Conservation (phyloP, 768 basidiomycete genomes). For the Russula griseocarnosa region DNA sequence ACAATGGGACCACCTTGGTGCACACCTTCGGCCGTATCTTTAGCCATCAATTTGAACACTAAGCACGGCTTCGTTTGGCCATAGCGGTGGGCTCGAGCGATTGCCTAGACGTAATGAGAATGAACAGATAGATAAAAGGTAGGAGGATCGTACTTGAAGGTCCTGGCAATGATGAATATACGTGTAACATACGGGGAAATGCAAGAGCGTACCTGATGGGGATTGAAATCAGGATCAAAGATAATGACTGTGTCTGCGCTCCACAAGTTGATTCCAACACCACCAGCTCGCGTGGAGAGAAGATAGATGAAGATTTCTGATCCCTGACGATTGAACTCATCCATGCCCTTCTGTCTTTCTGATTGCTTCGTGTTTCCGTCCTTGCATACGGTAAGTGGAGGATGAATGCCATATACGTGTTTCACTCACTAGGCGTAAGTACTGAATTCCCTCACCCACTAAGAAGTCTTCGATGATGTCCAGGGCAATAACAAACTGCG, state of each 20-base stretch:
- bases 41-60: constrained; percentile 95
- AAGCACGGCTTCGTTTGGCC: constrained; percentile 93
- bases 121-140: background rate
- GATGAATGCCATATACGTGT: constrained; percentile 15
- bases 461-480: constrained; percentile 89
- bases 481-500: constrained; percentile 81
- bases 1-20: background rate
- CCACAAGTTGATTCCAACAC: constrained; percentile 47
- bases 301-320: constrained; percentile 92
- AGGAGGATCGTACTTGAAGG: constrained; percentile 62
- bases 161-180: constrained; percentile 48
- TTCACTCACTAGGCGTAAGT: constrained; percentile 62
- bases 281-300: constrained; percentile 75
- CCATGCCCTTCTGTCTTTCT: constrained; percentile 91
- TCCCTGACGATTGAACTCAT: constrained; percentile 82
- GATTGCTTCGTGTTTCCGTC: constrained; percentile 86
- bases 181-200: background rate
- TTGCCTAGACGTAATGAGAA: constrained; percentile 54
- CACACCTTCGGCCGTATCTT: constrained; percentile 85
- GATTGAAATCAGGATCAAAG: constrained; percentile 96
- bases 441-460: constrained; percentile 73
- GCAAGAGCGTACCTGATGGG: constrained; percentile 68
- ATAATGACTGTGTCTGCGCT: constrained; percentile 87
- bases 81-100: constrained; percentile 89
- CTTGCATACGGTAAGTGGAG: constrained; percentile 38